Evolutionary conservation across 257 asterid genomes (phyloP).

Genomic region (Solanum habrochaites): DNA sequence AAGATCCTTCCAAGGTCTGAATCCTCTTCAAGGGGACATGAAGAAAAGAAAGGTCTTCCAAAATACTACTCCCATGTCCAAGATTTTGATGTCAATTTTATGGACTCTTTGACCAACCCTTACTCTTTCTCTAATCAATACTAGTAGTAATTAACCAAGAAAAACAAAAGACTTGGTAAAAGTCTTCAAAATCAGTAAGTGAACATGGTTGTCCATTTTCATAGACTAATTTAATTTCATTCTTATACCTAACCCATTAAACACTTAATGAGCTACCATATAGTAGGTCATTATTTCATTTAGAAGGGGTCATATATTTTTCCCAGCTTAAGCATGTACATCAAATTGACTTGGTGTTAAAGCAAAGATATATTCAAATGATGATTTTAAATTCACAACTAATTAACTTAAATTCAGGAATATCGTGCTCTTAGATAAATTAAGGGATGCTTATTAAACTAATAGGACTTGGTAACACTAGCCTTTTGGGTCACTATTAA

Average conservation of each 20-base stretch:
- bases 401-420: background rate
- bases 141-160: background rate
- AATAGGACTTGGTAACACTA: background rate
- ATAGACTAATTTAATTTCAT: background rate
- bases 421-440: background rate
- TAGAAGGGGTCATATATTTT: background rate
- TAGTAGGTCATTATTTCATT: background rate
- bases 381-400: background rate
- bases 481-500: background rate
- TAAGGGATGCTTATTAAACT: background rate
- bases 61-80: background rate
- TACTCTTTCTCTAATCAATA: background rate
- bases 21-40: background rate
- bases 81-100: background rate
- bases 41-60: background rate
- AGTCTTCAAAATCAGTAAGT: background rate
- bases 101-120: background rate
- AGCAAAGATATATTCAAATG: background rate
- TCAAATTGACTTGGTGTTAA: background rate
- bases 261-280: background rate
- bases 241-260: background rate
- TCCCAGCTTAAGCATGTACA: background rate
- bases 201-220: background rate
- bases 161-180: background rate
- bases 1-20: background rate